These are phyloP conservation scores for Penicillium odoratum DNA, from an alignment of 495 filamentous ascomycete genomes.

Conservation along the genomic window DNA sequence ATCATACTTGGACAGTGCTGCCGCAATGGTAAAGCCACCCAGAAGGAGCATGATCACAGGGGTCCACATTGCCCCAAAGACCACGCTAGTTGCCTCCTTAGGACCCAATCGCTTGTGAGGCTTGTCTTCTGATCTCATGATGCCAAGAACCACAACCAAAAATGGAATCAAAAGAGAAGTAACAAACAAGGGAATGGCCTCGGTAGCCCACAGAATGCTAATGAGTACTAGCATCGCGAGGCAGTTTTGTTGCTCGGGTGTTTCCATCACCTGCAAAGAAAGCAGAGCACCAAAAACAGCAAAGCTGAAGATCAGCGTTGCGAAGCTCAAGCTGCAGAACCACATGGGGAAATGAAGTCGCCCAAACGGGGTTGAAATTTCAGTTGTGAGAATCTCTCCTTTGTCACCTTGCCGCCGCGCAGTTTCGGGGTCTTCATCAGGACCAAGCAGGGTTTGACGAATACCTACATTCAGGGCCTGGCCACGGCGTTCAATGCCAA, in stretches of 20 bases:
- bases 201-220: constrained; percentile 93
- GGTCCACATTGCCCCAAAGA: constrained; percentile 98
- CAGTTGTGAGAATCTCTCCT: constrained; percentile 59
- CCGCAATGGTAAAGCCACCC: constrained; percentile 93
- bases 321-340: constrained; percentile 79
- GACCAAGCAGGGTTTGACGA: constrained; percentile 73
- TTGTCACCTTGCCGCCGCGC: constrained; percentile 83
- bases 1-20: constrained; percentile 92
- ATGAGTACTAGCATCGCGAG: constrained; percentile 92
- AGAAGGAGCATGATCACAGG: constrained; percentile 98
- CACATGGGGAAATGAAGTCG: constrained; percentile 72
- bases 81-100: constrained; percentile 72
- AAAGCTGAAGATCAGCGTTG: constrained; percentile 69
- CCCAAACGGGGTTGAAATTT: constrained; percentile 79
- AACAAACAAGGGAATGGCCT: constrained; percentile 96
- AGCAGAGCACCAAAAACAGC: constrained; percentile 72
- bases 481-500: constrained; percentile 93
- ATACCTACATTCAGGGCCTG: constrained; percentile 92
- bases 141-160: constrained; percentile 79
- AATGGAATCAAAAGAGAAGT: constrained; percentile 94
- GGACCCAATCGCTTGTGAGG: constrained; percentile 68
- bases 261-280: constrained; percentile 72
- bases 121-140: constrained; percentile 75
- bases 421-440: constrained; percentile 66
- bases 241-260: constrained; percentile 91